Evolutionary conservation across 2,329 filamentous ascomycete species (phyloP).

Genomic region (Diplocarpon mali): DNA sequence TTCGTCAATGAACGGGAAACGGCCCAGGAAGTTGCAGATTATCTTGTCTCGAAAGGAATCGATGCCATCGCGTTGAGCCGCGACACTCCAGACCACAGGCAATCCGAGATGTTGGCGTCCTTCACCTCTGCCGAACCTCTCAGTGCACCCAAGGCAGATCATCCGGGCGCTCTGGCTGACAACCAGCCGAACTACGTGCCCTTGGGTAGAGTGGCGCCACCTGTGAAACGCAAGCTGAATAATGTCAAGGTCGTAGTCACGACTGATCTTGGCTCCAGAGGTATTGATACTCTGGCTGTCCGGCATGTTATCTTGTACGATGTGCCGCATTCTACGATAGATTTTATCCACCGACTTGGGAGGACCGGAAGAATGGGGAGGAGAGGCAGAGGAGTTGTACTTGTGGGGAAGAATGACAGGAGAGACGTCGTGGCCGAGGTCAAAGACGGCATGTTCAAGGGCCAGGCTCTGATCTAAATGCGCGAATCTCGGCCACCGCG

Average conservation of each 20-base stretch:
- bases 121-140: conserved; percentile 48
- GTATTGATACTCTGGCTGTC: conserved; percentile 88
- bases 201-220: conserved; percentile 18
- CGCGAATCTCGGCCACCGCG: not conserved
- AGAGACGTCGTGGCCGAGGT: conserved; percentile 88
- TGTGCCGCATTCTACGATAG: conserved; percentile 94
- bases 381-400: conserved; percentile 76
- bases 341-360: conserved; percentile 94
- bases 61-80: conserved; percentile 77
- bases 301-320: conserved; percentile 90
- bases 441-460: conserved; percentile 77
- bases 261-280: conserved; percentile 83
- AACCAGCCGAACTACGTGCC: conserved; percentile 28
- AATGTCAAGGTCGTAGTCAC: conserved; percentile 89
- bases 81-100: conserved; percentile 68
- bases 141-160: conserved; percentile 26
- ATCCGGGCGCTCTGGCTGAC: conserved; percentile 31
- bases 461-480: conserved; percentile 58
- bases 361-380: conserved; percentile 87
- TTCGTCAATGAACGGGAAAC: conserved; percentile 96
- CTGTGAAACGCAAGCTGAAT: conserved; percentile 34
- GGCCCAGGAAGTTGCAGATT: conserved; percentile 69
- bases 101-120: conserved; percentile 62
- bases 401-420: conserved; percentile 81
- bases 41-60: conserved; percentile 74